Evolutionary conservation across 176 grass and related monocot species (phyloP), one percentile per base, ranked within the genome.

Genomic region (Cenchrus fungigraminus): DNA sequence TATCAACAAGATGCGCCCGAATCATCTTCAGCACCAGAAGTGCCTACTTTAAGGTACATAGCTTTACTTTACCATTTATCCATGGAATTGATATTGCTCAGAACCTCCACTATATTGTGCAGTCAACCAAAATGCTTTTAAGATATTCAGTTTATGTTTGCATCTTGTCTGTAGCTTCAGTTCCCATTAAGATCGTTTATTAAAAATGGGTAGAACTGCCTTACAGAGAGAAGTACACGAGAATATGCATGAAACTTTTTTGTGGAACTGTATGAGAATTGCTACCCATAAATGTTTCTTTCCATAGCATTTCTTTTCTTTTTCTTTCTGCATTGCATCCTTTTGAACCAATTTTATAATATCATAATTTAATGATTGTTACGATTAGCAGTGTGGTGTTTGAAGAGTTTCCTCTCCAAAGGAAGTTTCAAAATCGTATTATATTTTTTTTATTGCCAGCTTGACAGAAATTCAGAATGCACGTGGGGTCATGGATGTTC

Each of bases 391-490:
- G 14, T 82, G n/a, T 13, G 10, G 73, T 53, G 1, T 81, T 79
- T 64, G 31, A 71, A 56, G 44, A 87, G 55, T 63, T 51, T 9
- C 10, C 56, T 84, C 47, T 16, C 9, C 10, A 49, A 49, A 47
- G 34, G 20, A 65, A 80, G 14, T 75, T 84, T 31, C 1, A 69
- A 78, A 80, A 80, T 84, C 32, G 20, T 16, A n/a, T 72, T 93
- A 13, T 70, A 12, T 79, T 59, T 57, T 76, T 82, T 82, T 43
- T 47, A 10, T 49, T 49, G 45, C 65, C 79, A 97, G 94, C 52
- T 65, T 86, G 79, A 79, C 88, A 58, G 97, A 99, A 83, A 99
- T 99, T 87, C 91, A 99, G 82, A 96, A 99, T 89, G 94, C 86
- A 15, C 78, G 91, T 82, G 85, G 97, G n/a, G 85, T 94, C 64